These are phyloP conservation scores for Leucosporidium scottii DNA, from an alignment of 768 basidiomycete species.

Conservation along the genomic window DNA sequence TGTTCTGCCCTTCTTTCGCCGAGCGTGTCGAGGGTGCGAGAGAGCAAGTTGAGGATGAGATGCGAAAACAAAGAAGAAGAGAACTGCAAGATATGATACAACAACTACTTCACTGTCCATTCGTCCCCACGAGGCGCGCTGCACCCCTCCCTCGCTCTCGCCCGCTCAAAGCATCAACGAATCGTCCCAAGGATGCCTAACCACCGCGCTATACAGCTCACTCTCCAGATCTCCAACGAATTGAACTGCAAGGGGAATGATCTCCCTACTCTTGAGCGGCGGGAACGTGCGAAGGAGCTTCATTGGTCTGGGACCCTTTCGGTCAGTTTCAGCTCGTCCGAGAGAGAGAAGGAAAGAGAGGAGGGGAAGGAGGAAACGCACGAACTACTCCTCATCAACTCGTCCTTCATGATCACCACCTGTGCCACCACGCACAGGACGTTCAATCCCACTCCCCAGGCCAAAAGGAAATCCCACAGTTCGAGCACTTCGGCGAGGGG, in stretches of 20 bases:
- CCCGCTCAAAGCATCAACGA: neutral
- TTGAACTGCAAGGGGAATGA: constrained; percentile 88
- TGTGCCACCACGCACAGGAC: constrained; percentile 96
- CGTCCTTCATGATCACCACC: constrained; percentile 76
- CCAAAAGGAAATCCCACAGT: constrained; percentile 94
- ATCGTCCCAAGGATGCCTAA: constrained; percentile 65
- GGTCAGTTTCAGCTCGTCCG: neutral
- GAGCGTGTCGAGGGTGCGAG: too few relatives aligned
- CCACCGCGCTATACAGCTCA: constrained; percentile 80
- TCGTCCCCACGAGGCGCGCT: neutral
- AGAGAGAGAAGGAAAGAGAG: neutral
- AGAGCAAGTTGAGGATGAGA: too few relatives aligned
- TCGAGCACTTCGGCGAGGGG: constrained; percentile 89
- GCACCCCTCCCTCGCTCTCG: neutral
- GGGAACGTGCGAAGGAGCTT: constrained; percentile 88
- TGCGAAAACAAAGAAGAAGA: too few relatives aligned
- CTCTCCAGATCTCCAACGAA: constrained; percentile 84
- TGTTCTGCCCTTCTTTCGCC: too few relatives aligned
- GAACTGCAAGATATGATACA: too few relatives aligned
- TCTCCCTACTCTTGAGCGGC: constrained; percentile 73
- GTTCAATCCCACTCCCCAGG: constrained; percentile 94
- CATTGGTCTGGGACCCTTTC: constrained; percentile 93
- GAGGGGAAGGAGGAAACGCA: constrained; percentile 41
- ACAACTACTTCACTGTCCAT: too few relatives aligned
- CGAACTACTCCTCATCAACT: constrained; percentile 72